Base-by-base conservation (phyloP, 768 basidiomycete species). In the Leccinum barrowsii region DNA sequence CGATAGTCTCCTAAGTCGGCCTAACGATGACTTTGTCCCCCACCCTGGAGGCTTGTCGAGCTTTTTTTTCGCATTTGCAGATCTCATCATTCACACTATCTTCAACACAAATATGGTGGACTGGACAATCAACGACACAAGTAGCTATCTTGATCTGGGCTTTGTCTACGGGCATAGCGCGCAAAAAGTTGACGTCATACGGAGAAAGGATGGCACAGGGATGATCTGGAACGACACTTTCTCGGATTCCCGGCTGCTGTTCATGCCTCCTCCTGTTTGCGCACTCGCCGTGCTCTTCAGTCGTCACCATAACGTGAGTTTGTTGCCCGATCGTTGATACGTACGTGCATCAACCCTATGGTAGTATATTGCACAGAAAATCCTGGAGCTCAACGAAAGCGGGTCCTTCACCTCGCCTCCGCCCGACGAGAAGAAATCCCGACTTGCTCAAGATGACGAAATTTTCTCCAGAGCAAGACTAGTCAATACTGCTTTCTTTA, bases 1-100 rank as follows among this genome's bases (percentile, higher is more conserved):
- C 60, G 89, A 93, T 65, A 78, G 80, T 2, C 82, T 93, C 12
- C 75, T 93, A 40, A 70, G 79, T 69, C 66, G 66, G 63, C 55
- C 63, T 64, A 42, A 55, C 24, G 40, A 58, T 26, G 68, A 77
- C 57, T 85, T 82, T 59, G 64, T 66, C 19, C 71, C 76, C 7
- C 87, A 89, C 69, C 86, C 87, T 4, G 83, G 81, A 3, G 90
- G 89, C 21, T 80, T 92, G 48, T 89, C 85, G 12, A 80, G 82
- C 58, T 73, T 89, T 17, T 87, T 91, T 73, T 92, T 91, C 63
- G 86, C 89, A 0, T 89, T 92, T 64, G 90, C 90, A 11, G 80
- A 90, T 65, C 73, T 91, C 57, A 76, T 92, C 58, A 90, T 89
- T 63, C 90, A 92, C 70, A 78, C 76, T 54, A 78, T 87, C 61